Evolutionary conservation across 768 basidiomycete species (phyloP), one percentile per base, ranked within the genome.

Genomic region (Psilocybe azurescens): DNA sequence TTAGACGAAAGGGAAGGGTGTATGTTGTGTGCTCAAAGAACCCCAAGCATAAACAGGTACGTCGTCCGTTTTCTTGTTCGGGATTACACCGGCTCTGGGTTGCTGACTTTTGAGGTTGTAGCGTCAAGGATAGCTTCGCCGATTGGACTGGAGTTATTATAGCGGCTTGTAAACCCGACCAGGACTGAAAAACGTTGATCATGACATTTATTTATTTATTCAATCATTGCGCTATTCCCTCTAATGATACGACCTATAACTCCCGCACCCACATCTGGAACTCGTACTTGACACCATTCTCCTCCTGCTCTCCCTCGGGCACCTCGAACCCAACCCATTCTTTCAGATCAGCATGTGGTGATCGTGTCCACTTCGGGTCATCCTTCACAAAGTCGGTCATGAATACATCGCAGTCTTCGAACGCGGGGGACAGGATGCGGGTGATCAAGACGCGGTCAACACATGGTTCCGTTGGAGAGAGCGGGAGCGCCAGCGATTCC

Each of bases 11-110:
- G 74, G 95, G 95, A 49, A 87, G 90, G 69, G 86, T 98, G 38
- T 97, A 96, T 77, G 88, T 98, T 48, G 86, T 97, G 28, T 99
- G 97, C 75, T 88, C 88, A 16, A 94, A 93, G 73, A 94, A 99
- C 69, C 93, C 96, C 2, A 98, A 97, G 74, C 97, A 99, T 74
- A 98, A 98, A 76, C 96, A 98, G 89, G 96, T 93, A 61, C 54
- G 84, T 70, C 32, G 30, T 53, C 58, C 47, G 24, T 28, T n/a
- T 36, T 29, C 56, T 18, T 41, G 18, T 29, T 29, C 58, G 4
- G 14, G 9, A 6, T 24, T 56, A 18, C 28, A 28, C 10, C 57
- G 9, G 55, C 30, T 32, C 39, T 41, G 61, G 39, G 3, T 51
- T 52, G 13, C 54, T 61, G 62, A 63, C 58, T 63, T 56, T 72